phyloP scores from a whole-genome alignment of 768 basidiomycete genomes.

The Rhizopogon roseolus region DNA sequence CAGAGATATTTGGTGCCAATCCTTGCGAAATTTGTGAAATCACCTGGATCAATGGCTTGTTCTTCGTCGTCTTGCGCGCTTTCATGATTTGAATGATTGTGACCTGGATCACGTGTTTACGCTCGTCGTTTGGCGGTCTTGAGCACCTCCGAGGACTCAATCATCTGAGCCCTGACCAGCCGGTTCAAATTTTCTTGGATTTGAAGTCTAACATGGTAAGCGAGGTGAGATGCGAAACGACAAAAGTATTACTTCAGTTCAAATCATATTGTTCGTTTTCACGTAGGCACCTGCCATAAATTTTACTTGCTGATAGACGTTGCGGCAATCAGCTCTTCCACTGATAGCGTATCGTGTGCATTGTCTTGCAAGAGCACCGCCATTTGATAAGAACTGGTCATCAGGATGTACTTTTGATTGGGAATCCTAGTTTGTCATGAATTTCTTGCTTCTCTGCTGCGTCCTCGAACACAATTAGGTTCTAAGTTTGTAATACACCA shows the following conservation, averaged over 20 bases:
- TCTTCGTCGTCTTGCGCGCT: constrained; percentile 92
- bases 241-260: constrained; percentile 85
- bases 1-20: constrained; percentile 90
- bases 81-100: constrained; percentile 97
- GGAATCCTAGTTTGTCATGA: constrained; percentile 91
- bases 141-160: constrained; percentile 83
- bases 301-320: constrained; percentile 81
- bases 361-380: constrained; percentile 93
- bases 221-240: fast-evolving
- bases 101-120: constrained; percentile 94
- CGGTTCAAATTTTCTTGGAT: constrained; percentile 91
- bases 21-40: constrained; percentile 84
- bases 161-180: constrained; percentile 91
- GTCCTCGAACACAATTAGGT: too few relatives aligned
- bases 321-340: constrained; percentile 73
- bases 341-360: constrained; percentile 77
- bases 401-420: constrained; percentile 92
- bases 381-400: constrained; percentile 94
- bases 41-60: constrained; percentile 83
- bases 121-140: constrained; percentile 96
- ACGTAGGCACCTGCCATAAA: constrained; percentile 53
- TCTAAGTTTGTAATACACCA: too few relatives aligned
- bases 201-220: constrained; percentile 69
- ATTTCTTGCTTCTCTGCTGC: too few relatives aligned
- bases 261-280: constrained; percentile 88